These are phyloP conservation scores for Psilocybe mexicana DNA, from an alignment of 1,284 basidiomycete genomes.

Conservation along the genomic window DNA sequence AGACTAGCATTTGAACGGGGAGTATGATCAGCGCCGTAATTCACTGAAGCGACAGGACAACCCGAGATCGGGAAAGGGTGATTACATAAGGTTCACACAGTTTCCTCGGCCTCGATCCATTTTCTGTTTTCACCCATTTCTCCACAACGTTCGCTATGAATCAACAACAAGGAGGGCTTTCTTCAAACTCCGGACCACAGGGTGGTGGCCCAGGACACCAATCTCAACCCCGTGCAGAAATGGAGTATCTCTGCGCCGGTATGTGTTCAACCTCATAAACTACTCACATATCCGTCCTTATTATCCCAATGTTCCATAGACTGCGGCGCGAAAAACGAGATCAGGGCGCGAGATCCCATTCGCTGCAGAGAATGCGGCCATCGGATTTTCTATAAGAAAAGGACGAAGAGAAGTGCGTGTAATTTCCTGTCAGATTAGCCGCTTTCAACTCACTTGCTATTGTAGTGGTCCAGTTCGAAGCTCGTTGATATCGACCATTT, in stretches of 20 bases:
- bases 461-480: slow-evolving; percentile 87
- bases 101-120: background rate
- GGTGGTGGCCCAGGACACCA: slow-evolving; percentile 26
- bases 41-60: background rate
- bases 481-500: slow-evolving; percentile 48
- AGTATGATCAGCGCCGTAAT: background rate
- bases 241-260: slow-evolving; percentile 96
- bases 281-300: background rate
- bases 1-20: background rate
- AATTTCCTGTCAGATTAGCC: slow-evolving; percentile 5
- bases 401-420: slow-evolving; percentile 91
- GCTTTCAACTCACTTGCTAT: slow-evolving; percentile 19
- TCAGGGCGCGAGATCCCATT: slow-evolving; percentile 92
- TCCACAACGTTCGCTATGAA: slow-evolving; percentile 39
- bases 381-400: slow-evolving; percentile 99
- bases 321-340: slow-evolving; percentile 92
- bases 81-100: slow-evolving; percentile 7
- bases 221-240: slow-evolving; percentile 52
- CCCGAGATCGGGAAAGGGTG: background rate
- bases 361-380: slow-evolving; percentile 97
- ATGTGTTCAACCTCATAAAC: slow-evolving; percentile 24
- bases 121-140: slow-evolving; percentile 13
- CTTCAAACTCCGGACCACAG: slow-evolving; percentile 19
- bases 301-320: slow-evolving; percentile 50
- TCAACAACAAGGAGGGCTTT: slow-evolving; percentile 33